phyloP scores from a whole-genome alignment of 345 rosid genomes.

The Gossypium anomalum region DNA sequence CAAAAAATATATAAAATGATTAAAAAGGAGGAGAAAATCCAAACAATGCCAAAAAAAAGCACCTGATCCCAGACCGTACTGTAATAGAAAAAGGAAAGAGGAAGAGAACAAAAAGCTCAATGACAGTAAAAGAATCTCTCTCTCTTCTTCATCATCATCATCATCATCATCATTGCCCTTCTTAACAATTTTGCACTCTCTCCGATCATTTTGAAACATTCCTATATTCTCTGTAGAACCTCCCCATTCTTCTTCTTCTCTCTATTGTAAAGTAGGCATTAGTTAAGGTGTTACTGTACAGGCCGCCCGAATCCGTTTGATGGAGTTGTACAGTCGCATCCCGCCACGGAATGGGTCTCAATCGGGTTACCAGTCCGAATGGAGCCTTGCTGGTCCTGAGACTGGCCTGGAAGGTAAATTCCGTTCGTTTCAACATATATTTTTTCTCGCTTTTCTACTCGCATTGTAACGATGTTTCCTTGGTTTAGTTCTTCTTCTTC shows the following conservation, averaged over 20 bases:
- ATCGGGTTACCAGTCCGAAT: slow-evolving; percentile 48
- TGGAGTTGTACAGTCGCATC: slow-evolving; percentile 75
- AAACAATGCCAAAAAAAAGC: slow-evolving; percentile 6
- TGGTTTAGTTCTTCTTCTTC: slow-evolving; percentile 13
- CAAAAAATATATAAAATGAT: too few relatives aligned
- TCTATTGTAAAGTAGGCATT: slow-evolving; percentile 19
- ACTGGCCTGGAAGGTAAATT: slow-evolving; percentile 64
- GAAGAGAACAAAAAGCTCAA: slow-evolving; percentile 18
- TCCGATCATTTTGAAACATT: slow-evolving; percentile 21
- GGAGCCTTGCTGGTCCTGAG: slow-evolving; percentile 51
- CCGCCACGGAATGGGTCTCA: slow-evolving; percentile 53
- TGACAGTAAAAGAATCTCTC: slow-evolving; percentile 32
- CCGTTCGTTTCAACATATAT: slow-evolving; percentile 19
- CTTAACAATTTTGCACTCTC: not conserved
- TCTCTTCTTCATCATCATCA: not conserved
- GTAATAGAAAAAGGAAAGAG: slow-evolving; percentile 19
- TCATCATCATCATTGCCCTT: not conserved
- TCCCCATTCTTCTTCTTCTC: slow-evolving; percentile 5
- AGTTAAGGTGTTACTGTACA: slow-evolving; percentile 36
- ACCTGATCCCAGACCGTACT: slow-evolving; percentile 31
- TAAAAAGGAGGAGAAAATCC: not conserved
- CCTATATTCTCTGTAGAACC: slow-evolving; percentile 12
- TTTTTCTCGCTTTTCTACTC: slow-evolving; percentile 7
- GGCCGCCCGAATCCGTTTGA: slow-evolving; percentile 22
- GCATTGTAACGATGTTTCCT: not conserved